phyloP scores from a whole-genome alignment of 2,329 filamentous ascomycete genomes.

The Pseudogymnoascus sp. region DNA sequence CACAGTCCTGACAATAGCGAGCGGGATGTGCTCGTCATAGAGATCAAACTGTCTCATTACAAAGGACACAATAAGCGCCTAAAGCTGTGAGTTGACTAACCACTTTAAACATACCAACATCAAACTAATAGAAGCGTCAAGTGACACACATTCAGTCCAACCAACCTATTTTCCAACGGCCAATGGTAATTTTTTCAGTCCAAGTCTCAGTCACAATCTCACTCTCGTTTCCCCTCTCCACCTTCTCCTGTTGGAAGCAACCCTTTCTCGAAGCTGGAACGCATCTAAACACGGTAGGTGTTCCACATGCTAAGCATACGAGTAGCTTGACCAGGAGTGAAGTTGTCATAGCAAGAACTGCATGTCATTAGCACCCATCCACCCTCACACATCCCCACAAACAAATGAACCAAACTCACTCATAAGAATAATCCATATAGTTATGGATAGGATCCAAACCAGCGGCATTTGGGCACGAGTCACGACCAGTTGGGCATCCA shows the following conservation, averaged over 20 bases:
- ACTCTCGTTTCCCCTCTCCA: neutral
- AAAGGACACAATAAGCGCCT: constrained; percentile 16
- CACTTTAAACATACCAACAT: neutral
- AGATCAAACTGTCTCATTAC: constrained; percentile 13
- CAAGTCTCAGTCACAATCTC: neutral
- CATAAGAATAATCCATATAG: constrained; percentile 33
- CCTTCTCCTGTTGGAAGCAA: neutral
- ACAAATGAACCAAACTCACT: constrained; percentile 18
- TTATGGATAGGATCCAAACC: constrained; percentile 28
- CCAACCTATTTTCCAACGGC: neutral
- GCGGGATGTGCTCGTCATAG: constrained; percentile 3
- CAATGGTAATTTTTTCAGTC: neutral
- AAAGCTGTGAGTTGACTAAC: constrained; percentile 16
- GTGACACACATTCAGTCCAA: neutral
- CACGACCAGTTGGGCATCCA: constrained; percentile 34
- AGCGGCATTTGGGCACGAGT: constrained; percentile 22
- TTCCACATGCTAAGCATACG: constrained; percentile 16
- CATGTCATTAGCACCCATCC: constrained; percentile 14
- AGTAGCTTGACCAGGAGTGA: constrained; percentile 22
- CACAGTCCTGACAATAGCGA: constrained; percentile 11
- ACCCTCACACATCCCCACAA: constrained; percentile 11
- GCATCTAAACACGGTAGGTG: constrained; percentile 13
- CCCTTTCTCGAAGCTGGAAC: neutral
- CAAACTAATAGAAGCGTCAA: constrained; percentile 12
- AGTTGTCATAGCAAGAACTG: constrained; percentile 35